Base-by-base conservation (phyloP, 2,329 filamentous ascomycete species). In the Aspergillus niger region DNA sequence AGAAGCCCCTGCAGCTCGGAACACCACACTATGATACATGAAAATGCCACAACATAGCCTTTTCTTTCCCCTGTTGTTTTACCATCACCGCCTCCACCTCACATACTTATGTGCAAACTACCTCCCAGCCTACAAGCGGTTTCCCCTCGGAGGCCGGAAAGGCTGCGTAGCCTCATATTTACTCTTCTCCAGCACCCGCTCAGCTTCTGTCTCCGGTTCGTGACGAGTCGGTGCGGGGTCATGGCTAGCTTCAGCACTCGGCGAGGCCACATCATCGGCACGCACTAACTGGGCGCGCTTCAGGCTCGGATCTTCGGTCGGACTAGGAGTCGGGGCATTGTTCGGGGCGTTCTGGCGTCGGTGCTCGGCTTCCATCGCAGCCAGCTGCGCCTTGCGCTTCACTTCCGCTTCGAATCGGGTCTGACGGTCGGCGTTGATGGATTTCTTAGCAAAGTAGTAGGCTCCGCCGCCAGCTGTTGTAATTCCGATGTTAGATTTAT, bases 361-460 rank as follows among this genome's bases (percentile, higher is more conserved):
- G 59, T 76, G 69, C 44, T 74, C 70, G 15, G 69, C 64, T 68
- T 78, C 75, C 63, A 75, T 70, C 5, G 72, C 70, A 26, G 70
- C 73, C 47, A 76, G 60, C 36, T 76, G 70, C 8, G 74, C 69
- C 63, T 80, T 77, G 69, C 83, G 84, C 79, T 84, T 89, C 79
- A 89, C 88, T 68, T 86, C 84, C 63, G 90, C 87, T 69, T 90
- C 85, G 66, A 90, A 86, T 70, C 91, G 87, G 62, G 86, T 81
- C 63, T 86, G 83, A 65, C 94, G 91, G 78, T 97, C 92, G 68
- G 91, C 91, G 75, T 97, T 97, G 84, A 99, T 96, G 76, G 89
- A 89, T 73, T 87, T 85, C 84, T 99, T 99, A 65, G 95, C 95
- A 76, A 97, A 97, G 82, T 91, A 92, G 83, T 98, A 99, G 71